Conservation (phyloP, 2,329 filamentous ascomycete species). For the Sporothrix humicola region DNA sequence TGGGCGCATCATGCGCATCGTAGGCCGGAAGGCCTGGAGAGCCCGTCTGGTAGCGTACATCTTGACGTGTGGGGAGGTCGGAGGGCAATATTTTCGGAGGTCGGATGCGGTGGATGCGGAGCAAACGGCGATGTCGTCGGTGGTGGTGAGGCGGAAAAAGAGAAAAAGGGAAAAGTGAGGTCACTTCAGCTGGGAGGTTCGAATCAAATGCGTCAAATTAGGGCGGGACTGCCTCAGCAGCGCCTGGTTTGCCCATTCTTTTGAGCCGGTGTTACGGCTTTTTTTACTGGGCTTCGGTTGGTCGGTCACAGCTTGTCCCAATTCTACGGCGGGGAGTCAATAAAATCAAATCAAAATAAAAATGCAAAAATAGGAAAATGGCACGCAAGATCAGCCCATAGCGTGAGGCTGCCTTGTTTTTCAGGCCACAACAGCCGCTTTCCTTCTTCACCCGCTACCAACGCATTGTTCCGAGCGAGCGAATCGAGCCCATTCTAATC, state of each 20-base stretch:
- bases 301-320: conserved; percentile 32
- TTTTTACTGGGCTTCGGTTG: conserved; percentile 36
- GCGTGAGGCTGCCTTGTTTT: conserved; percentile 26
- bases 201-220: conserved; percentile 36
- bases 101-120: conserved; percentile 37
- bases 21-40: conserved; percentile 71
- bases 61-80: conserved; percentile 41
- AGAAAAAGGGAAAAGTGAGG: conserved; percentile 36
- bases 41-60: conserved; percentile 68
- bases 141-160: neutral
- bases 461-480: conserved; percentile 37
- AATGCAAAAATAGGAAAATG: conserved; percentile 31
- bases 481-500: conserved; percentile 39
- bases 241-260: neutral
- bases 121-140: conserved; percentile 20
- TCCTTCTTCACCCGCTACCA: conserved; percentile 35
- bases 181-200: conserved; percentile 32
- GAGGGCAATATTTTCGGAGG: conserved; percentile 34
- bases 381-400: conserved; percentile 33
- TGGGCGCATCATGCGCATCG: conserved; percentile 70
- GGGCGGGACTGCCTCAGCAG: conserved; percentile 33
- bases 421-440: conserved; percentile 28
- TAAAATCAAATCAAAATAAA: conserved; percentile 28
- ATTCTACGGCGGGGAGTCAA: conserved; percentile 12
- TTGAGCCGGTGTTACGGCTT: conserved; percentile 30